Evolutionary conservation across 805 yeast species (phyloP).

Genomic region (Ogataea nakhonphanomensis): DNA sequence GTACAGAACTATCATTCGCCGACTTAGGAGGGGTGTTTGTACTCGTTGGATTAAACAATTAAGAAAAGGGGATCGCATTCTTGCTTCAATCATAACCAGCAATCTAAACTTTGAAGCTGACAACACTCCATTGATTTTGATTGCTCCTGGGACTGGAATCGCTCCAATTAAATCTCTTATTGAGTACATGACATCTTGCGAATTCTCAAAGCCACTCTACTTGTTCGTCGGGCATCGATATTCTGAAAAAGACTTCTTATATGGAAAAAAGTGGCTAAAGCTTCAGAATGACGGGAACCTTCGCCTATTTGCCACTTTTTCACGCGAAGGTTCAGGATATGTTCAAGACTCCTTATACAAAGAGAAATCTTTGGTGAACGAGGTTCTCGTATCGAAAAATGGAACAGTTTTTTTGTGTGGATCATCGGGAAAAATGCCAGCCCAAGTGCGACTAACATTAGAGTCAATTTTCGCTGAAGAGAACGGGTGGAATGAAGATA

Average conservation of each 20-base stretch:
- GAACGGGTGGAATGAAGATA: slow-evolving; percentile 38
- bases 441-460: slow-evolving; percentile 68
- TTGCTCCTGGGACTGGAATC: slow-evolving; percentile 94
- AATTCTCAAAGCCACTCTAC: slow-evolving; percentile 35
- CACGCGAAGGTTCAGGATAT: slow-evolving; percentile 55
- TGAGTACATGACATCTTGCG: slow-evolving; percentile 31
- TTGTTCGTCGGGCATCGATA: slow-evolving; percentile 77
- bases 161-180: slow-evolving; percentile 87
- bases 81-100: slow-evolving; percentile 50
- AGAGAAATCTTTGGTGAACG: slow-evolving; percentile 45
- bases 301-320: slow-evolving; percentile 42
- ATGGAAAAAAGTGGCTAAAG: slow-evolving; percentile 49
- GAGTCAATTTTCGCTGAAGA: slow-evolving; percentile 54
- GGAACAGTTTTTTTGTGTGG: slow-evolving; percentile 85
- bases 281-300: slow-evolving; percentile 36
- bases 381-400: slow-evolving; percentile 48
- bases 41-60: slow-evolving; percentile 67
- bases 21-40: slow-evolving; percentile 77
- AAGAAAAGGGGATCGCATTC: slow-evolving; percentile 43
- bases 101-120: slow-evolving; percentile 33
- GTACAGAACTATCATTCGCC: slow-evolving; percentile 75
- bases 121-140: slow-evolving; percentile 55
- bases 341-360: slow-evolving; percentile 73
- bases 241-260: slow-evolving; percentile 64
- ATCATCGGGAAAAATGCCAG: slow-evolving; percentile 93